phyloP scores from a whole-genome alignment of 495 filamentous ascomycete genomes.

The Lasiosphaeria hispida region DNA sequence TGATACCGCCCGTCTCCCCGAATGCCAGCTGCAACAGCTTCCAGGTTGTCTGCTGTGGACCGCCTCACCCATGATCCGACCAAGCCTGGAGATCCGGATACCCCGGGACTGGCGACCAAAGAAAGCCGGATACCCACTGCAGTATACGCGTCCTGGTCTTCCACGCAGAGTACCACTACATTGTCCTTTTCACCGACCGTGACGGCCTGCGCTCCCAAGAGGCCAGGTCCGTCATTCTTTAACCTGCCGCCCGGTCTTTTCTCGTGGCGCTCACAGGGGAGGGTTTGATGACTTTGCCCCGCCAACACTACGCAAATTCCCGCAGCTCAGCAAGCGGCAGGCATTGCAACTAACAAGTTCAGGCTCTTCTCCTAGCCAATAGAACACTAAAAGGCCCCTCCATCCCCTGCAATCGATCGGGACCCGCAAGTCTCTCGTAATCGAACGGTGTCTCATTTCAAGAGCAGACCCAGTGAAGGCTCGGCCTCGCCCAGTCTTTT shows the following conservation, averaged over 20 bases:
- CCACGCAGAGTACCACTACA: no score
- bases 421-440: slow-evolving; percentile 10
- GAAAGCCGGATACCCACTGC: background rate
- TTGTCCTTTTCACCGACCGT: no score
- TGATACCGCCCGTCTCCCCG: no score
- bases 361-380: background rate
- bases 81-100: background rate
- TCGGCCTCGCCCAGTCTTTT: no score
- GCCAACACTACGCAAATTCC: background rate
- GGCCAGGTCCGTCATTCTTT: no score
- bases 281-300: slow-evolving; percentile 2
- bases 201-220: no score
- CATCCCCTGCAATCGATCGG: background rate
- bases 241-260: no score
- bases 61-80: background rate
- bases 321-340: slow-evolving; percentile 11
- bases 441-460: slow-evolving; percentile 1
- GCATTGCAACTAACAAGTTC: background rate
- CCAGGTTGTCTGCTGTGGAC: no score
- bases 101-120: background rate
- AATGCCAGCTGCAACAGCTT: no score
- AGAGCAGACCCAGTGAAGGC: background rate
- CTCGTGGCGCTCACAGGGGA: background rate
- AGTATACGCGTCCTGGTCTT: background rate
- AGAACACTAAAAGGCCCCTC: background rate